Conservation (phyloP, 495 filamentous ascomycete species). For the Pyrenula aspistea region DNA sequence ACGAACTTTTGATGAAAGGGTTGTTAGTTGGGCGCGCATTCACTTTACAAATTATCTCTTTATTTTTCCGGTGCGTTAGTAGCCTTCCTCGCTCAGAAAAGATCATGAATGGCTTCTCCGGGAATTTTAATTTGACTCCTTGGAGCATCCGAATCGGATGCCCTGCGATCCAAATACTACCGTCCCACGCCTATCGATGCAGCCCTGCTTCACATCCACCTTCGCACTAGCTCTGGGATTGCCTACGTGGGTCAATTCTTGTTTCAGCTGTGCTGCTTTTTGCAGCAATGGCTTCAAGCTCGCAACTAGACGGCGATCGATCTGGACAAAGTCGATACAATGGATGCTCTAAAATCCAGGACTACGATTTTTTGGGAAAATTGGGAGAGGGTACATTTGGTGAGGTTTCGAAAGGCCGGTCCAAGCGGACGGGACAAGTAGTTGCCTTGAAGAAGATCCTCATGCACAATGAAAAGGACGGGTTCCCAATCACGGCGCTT, state of each 20-base stretch:
- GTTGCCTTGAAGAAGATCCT: conserved; percentile 93
- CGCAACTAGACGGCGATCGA: conserved; percentile 21
- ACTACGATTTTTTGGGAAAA: conserved; percentile 84
- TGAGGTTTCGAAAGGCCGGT: conserved; percentile 84
- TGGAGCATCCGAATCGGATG: not conserved
- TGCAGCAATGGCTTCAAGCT: conserved; percentile 4
- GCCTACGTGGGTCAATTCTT: not conserved
- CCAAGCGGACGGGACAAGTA: conserved; percentile 54
- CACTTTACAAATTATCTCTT: too few species aligned
- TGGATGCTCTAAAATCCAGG: conserved; percentile 76
- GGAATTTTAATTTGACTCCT: too few species aligned
- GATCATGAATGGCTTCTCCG: not conserved
- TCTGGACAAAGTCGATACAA: conserved; percentile 34
- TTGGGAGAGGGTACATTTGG: conserved; percentile 97
- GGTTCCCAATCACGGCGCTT: conserved; percentile 94
- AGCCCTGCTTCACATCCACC: not conserved
- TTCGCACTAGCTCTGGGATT: not conserved
- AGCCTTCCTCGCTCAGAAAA: not conserved
- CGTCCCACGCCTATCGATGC: not conserved
- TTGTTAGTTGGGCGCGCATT: too few species aligned
- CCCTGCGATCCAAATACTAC: not conserved
- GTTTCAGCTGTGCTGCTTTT: not conserved
- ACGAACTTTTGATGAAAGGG: too few species aligned
- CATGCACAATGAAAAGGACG: conserved; percentile 96
- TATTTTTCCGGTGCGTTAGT: too few species aligned